phyloP scores from a whole-genome alignment of 1,284 basidiomycete species.

The Ceratobasidium sp. region DNA sequence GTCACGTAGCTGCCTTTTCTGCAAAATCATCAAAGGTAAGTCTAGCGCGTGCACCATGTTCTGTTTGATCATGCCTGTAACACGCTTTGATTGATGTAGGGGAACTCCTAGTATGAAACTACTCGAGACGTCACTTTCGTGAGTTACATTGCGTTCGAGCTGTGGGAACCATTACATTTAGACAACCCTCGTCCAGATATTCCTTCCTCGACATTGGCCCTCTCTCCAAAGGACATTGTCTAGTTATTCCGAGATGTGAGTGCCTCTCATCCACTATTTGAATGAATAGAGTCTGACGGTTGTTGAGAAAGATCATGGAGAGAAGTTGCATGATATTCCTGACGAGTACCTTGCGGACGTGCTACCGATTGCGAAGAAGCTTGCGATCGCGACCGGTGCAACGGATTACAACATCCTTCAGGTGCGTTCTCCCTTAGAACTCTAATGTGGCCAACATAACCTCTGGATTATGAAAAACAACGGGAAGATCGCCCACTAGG shows the following conservation, averaged over 20 bases:
- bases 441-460: not conserved
- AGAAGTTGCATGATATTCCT: constrained; percentile 81
- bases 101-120: constrained; percentile 80
- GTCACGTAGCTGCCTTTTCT: constrained; percentile 75
- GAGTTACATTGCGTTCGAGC: constrained; percentile 53
- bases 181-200: constrained; percentile 57
- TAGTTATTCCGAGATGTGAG: constrained; percentile 90
- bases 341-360: constrained; percentile 82
- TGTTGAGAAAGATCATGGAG: constrained; percentile 71
- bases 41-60: constrained; percentile 51
- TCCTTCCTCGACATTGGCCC: constrained; percentile 93
- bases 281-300: too few species aligned
- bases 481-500: constrained; percentile 85
- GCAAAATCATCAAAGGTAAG: constrained; percentile 93
- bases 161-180: not conserved
- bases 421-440: constrained; percentile 53
- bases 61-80: not conserved
- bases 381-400: constrained; percentile 78
- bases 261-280: not conserved
- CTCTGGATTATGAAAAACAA: constrained; percentile 72
- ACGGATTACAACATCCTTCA: constrained; percentile 89
- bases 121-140: constrained; percentile 79
- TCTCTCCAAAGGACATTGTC: constrained; percentile 83
- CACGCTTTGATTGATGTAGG: constrained; percentile 47
- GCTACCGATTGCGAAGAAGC: constrained; percentile 86